Base-by-base conservation (phyloP, 495 filamentous ascomycete genomes). In the Penicillium coprophilum region DNA sequence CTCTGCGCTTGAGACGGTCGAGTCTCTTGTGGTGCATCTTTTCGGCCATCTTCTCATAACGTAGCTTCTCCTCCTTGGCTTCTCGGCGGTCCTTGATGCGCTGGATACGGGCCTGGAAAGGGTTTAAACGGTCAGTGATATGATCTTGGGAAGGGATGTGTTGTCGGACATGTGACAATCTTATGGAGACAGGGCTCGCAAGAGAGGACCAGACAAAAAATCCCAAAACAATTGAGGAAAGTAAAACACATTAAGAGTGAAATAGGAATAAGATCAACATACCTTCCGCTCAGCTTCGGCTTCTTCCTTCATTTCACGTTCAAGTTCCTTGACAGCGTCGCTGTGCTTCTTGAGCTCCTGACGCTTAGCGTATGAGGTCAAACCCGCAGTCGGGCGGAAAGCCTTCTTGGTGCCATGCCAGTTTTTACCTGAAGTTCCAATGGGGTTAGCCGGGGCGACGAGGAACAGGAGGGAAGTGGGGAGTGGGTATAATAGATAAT, bases 21-120 rank as follows among this genome's bases (percentile, higher is more conserved):
- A 98, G 87, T 59, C 92, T 79, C 80, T 96, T 97, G 70, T 79
- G 84, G 71, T 97, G 94, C 94, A 98, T 97, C 77, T 91, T 97
- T 74, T 93, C 89, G 28, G 90, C 94, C 85, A 98, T 85, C 78
- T 91, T 92, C 74, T 92, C 91, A 69, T 90, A 97, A 38, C 95
- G 82, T 59, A 88, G 91, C 74, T 91, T 94, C 78, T 98, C 94
- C 65, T 88, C 92, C 80, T 96, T 96, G 7, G 83, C 85, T 21
- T 85, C 88, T 43, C 90, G 80, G 69, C 85, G 89, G 53, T 94
- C 90, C 65, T 87, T 92, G 62, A 97, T 88, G 17, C 80, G 78
- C 66, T 89, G 80, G 53, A 94, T 85, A 53, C 84, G 82, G 71
- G 80, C 81, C 91, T 94, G 68, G 13, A 30, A 9, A 21, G 7